Evolutionary conservation across 805 yeast species (phyloP).

Genomic region (Cyberlindnera maritima): DNA sequence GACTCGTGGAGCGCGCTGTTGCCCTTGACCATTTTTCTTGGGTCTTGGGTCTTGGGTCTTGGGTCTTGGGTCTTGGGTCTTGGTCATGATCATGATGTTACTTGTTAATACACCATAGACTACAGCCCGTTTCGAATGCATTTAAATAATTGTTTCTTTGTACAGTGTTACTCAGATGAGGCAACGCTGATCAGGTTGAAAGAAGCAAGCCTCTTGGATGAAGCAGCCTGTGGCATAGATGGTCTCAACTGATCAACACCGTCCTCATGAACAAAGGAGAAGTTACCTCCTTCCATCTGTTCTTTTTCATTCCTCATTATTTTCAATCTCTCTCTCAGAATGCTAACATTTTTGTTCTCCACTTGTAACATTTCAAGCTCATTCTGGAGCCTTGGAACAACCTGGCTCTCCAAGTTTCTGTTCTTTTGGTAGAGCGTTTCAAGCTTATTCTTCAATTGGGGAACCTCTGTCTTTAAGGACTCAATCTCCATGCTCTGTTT

Average conservation of each 20-base stretch:
- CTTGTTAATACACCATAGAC: no score
- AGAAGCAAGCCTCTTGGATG: slow-evolving; percentile 14
- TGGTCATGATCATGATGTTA: no score
- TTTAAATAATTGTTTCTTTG: not conserved
- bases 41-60: no score
- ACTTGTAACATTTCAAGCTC: slow-evolving; percentile 34
- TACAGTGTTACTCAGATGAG: not conserved
- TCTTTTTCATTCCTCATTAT: slow-evolving; percentile 31
- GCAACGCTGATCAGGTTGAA: slow-evolving; percentile 19
- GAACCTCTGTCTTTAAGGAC: slow-evolving; percentile 35
- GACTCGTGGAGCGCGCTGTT: not conserved
- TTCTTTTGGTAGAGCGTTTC: slow-evolving; percentile 40
- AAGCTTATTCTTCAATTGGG: slow-evolving; percentile 37
- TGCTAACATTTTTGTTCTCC: slow-evolving; percentile 23
- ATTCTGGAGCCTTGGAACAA: slow-evolving; percentile 46
- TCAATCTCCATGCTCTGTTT: slow-evolving; percentile 47
- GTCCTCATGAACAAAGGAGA: slow-evolving; percentile 6
- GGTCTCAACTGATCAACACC: not conserved
- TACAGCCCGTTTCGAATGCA: no score
- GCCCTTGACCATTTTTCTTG: not conserved
- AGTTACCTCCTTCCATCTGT: slow-evolving; percentile 22
- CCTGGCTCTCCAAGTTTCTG: slow-evolving; percentile 38
- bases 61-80: no score
- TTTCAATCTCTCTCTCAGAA: slow-evolving; percentile 28
- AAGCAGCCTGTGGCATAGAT: not conserved